Conservation (phyloP, 2,329 filamentous ascomycete genomes). For the Metarhizium rileyi region DNA sequence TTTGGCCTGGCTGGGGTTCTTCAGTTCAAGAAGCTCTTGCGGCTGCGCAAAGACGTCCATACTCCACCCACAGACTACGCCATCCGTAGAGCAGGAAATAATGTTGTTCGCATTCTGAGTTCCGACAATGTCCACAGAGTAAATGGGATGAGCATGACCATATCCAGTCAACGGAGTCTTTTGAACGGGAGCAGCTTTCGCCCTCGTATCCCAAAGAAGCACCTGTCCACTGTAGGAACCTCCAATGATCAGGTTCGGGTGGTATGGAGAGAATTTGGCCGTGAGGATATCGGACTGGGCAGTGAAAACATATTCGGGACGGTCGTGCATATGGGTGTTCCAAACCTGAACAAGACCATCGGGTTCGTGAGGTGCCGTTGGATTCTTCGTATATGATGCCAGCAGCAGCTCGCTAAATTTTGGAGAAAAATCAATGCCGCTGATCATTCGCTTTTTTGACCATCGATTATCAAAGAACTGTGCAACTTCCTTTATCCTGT, state of each 20-base stretch:
- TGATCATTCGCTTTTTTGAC: conserved; percentile 97
- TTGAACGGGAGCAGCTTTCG: conserved; percentile 80
- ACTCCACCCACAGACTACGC: conserved; percentile 93
- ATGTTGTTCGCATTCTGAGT: conserved; percentile 99
- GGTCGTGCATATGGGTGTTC: conserved; percentile 90
- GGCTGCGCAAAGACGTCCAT: conserved; percentile 97
- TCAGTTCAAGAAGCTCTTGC: conserved; percentile 84
- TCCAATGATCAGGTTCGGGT: conserved; percentile 90
- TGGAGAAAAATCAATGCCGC: conserved; percentile 86
- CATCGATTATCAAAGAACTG: conserved; percentile 94
- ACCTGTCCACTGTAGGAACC: conserved; percentile 96
- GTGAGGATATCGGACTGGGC: conserved; percentile 92
- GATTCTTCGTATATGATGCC: conserved; percentile 95
- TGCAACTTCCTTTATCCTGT: conserved; percentile 74
- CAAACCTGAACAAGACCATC: conserved; percentile 92
- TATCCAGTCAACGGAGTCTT: conserved; percentile 93
- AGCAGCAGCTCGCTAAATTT: conserved; percentile 91
- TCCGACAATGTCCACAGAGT: conserved; percentile 89
- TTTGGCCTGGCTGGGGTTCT: conserved; percentile 74
- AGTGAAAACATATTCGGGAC: conserved; percentile 94
- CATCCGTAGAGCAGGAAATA: conserved; percentile 92
- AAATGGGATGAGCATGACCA: conserved; percentile 93
- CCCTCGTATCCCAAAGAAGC: conserved; percentile 90
- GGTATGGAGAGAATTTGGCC: conserved; percentile 97
- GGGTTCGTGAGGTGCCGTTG: conserved; percentile 85